Base-by-base conservation (phyloP, 2,329 filamentous ascomycete genomes). In the Metarhizium humberi region DNA sequence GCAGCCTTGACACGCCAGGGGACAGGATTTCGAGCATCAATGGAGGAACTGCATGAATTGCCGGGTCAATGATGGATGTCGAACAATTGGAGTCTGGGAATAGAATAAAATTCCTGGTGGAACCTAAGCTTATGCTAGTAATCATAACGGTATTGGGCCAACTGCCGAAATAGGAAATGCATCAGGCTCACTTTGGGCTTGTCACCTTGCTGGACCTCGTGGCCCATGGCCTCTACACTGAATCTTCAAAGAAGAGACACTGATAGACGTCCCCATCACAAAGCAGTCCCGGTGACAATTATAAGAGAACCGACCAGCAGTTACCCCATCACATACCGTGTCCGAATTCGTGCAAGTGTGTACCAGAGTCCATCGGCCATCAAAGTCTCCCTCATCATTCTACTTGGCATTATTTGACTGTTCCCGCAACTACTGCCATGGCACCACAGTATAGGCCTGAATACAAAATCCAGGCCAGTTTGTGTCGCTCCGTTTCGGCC, bases 391-490 rank as follows among this genome's bases (percentile, higher is more conserved):
- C n/a, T 32, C 45, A 48, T 5, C 13, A 10, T 16, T 6, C n/a
- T 10, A 7, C 11, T 11, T 16, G 16, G n/a, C 47, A 45, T 57
- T 32, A 57, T 32, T 51, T 54, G 20, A 58, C 42, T 29, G 56
- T 45, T 16, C 54, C 52, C 20, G 56, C 56, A 50, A 58, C 45
- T n/a, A 56, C 61, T 13, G 69, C 66, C 71, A 74, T 73, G 3
- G 67, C 66, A 11, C 61, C 67, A 6, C 66, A 65, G 51, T 74
- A 74, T 3, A 69, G 58, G 0, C 64, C 67, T 3, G 63, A 62
- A 40, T 64, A 69, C 16, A 68, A 38, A 2, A 67, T 29, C 54
- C 56, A 60, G 47, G 64, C 63, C 34, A 61, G 18, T 7, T 55
- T 50, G n/a, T 58, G 61, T 13, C 59, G 53, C 3, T 62, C 48